Evolutionary conservation across 257 asterid genomes (phyloP).

Genomic region (Ocimum tenuiflorum): DNA sequence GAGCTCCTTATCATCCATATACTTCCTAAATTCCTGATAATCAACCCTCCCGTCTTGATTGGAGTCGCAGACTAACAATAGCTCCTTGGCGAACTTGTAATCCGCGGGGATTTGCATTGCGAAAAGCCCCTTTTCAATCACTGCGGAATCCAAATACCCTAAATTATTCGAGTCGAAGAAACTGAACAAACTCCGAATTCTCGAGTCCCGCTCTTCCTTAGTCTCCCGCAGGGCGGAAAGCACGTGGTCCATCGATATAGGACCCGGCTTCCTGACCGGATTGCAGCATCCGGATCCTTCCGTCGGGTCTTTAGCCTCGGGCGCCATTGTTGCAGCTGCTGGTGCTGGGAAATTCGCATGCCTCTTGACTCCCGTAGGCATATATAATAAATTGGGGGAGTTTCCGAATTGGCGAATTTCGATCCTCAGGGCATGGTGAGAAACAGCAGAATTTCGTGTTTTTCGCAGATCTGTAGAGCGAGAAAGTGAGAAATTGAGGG

Average conservation of each 20-base stretch:
- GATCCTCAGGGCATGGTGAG: conserved; percentile 16
- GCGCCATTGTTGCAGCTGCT: conserved; percentile 40
- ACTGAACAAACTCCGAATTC: conserved; percentile 65
- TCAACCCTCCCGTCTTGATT: conserved; percentile 92
- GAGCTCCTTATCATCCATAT: conserved; percentile 96
- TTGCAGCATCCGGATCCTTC: conserved; percentile 63
- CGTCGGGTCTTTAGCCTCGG: conserved; percentile 21
- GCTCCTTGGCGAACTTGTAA: conserved; percentile 94
- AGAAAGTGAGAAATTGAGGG: conserved; percentile 2
- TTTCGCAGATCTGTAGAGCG: conserved; percentile 18
- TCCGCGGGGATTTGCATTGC: conserved; percentile 89
- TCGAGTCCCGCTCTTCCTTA: conserved; percentile 64
- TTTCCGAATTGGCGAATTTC: not conserved
- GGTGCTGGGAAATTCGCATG: conserved; percentile 48
- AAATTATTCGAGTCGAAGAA: conserved; percentile 64
- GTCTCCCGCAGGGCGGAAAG: conserved; percentile 77
- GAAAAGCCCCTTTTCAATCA: conserved; percentile 77
- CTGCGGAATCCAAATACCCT: conserved; percentile 66
- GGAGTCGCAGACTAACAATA: conserved; percentile 69
- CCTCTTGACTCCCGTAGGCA: conserved; percentile 51
- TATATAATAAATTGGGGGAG: not conserved
- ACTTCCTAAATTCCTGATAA: conserved; percentile 83
- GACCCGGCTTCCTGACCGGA: conserved; percentile 81
- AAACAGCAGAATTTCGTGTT: not conserved
- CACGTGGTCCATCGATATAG: conserved; percentile 81